Percentiles rank a stretch among this genome's conserved stretches.
Evolutionary conservation across 192 early-diverging fungal genomes (phyloP).

Genomic region (Rhizoclosmatium globosum): DNA sequence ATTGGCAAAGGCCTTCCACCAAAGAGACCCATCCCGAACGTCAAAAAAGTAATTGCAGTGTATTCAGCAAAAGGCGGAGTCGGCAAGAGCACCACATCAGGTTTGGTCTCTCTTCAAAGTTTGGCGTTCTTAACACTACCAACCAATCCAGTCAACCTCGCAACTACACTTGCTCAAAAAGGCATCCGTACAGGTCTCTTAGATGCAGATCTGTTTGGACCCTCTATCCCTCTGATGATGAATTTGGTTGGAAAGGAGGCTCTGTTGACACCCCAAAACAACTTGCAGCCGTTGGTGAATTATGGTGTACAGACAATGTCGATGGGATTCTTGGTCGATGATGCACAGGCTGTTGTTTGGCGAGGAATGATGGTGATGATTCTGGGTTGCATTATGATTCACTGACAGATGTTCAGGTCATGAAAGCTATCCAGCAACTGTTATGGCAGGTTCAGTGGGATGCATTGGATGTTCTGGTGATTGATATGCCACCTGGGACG

Average conservation of each 20-base stretch:
- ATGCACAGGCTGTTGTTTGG: conserved; percentile 85
- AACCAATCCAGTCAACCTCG: conserved; percentile 71
- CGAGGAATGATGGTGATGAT: conserved; percentile 83
- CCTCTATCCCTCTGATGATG: conserved; percentile 87
- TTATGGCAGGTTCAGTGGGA: conserved; percentile 86
- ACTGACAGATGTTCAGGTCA: conserved; percentile 56
- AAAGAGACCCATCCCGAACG: conserved; percentile 72
- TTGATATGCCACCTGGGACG: conserved; percentile 94
- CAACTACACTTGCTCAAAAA: conserved; percentile 63
- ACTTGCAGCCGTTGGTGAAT: conserved; percentile 76
- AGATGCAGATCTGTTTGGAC: conserved; percentile 94
- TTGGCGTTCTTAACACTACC: neutral
- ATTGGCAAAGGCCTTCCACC: conserved; percentile 69
- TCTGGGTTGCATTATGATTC: neutral
- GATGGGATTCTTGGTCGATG: conserved; percentile 85
- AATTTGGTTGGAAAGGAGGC: conserved; percentile 79
- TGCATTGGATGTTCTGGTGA: conserved; percentile 77
- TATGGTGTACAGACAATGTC: conserved; percentile 93
- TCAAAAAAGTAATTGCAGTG: conserved; percentile 80
- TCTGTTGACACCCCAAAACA: conserved; percentile 59
- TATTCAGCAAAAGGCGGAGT: conserved; percentile 93
- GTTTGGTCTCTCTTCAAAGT: conserved; percentile 43
- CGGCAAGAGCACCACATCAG: conserved; percentile 87
- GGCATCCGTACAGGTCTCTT: conserved; percentile 71
- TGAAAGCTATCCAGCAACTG: conserved; percentile 90